These are phyloP conservation scores for Pelargonium citronellum DNA, from an alignment of 441 rosid genomes.

Conservation along the genomic window DNA sequence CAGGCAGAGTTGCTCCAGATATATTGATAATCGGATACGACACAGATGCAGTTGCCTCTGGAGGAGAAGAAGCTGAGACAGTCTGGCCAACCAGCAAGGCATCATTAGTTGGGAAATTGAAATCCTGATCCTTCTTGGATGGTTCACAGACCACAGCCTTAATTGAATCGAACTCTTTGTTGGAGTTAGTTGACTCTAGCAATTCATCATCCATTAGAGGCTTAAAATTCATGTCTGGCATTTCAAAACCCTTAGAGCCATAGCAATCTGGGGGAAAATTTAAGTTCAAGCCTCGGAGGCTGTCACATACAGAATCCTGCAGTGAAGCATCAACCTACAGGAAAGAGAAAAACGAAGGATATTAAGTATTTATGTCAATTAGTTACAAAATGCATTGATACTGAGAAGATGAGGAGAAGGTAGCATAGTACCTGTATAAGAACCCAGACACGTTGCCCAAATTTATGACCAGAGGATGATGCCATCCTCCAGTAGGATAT, in stretches of 20 bases:
- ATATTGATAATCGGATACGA: constrained; percentile 32
- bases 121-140: constrained; percentile 34
- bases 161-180: constrained; percentile 21
- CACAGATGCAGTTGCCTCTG: constrained; percentile 24
- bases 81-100: constrained; percentile 30
- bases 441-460: constrained; percentile 96
- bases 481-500: constrained; percentile 89
- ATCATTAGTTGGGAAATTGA: constrained; percentile 36
- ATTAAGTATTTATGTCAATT: not conserved
- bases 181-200: constrained; percentile 19
- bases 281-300: constrained; percentile 52
- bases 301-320: constrained; percentile 26
- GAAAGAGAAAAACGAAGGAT: constrained; percentile 5
- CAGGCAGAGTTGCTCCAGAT: constrained; percentile 21
- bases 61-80: constrained; percentile 4
- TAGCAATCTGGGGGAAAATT: constrained; percentile 57
- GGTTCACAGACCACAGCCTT: constrained; percentile 8
- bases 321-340: constrained; percentile 58
- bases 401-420: not conserved
- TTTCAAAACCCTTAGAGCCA: constrained; percentile 27
- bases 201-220: constrained; percentile 32
- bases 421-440: constrained; percentile 50
- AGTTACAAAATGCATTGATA: not conserved
- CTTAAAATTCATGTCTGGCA: constrained; percentile 20
- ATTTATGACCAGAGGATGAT: constrained; percentile 54